A percentile compares a stretch with the other conserved stretches of the same genome.
phyloP scores from a whole-genome alignment of 495 filamentous ascomycete species.

The Pyrenula massariospora region DNA sequence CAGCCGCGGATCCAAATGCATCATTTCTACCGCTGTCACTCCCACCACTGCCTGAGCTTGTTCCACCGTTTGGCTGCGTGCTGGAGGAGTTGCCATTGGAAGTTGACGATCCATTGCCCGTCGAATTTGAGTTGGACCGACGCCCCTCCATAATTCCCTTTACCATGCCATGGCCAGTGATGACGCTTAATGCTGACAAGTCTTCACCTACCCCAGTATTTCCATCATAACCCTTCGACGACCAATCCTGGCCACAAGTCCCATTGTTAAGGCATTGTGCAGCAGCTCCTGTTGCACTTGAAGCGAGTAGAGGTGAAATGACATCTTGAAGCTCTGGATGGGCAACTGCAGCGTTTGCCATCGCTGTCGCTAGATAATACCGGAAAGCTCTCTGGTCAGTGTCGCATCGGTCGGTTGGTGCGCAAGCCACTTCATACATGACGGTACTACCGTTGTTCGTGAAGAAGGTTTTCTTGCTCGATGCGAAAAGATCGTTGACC shows the following conservation, averaged over 20 bases:
- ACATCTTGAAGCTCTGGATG: neutral
- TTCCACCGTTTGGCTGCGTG: neutral
- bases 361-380: neutral
- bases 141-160: neutral
- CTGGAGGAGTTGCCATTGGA: neutral
- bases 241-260: neutral
- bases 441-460: slow-evolving; percentile 33
- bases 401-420: slow-evolving; percentile 48
- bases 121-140: neutral
- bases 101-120: neutral
- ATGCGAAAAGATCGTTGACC: slow-evolving; percentile 43
- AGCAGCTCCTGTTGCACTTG: neutral
- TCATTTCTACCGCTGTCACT: neutral
- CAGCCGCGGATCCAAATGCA: neutral
- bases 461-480: slow-evolving; percentile 45
- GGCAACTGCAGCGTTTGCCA: neutral
- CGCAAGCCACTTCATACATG: slow-evolving; percentile 65
- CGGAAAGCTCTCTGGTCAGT: slow-evolving; percentile 41
- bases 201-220: neutral
- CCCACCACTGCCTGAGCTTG: neutral
- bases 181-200: neutral
- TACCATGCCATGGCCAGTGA: neutral
- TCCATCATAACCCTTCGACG: neutral
- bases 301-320: neutral
- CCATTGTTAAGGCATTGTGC: neutral